Evolutionary conservation across 768 basidiomycete genomes (phyloP), one percentile per base, ranked within the genome.

Genomic region (Xanthoconium stramineum): DNA sequence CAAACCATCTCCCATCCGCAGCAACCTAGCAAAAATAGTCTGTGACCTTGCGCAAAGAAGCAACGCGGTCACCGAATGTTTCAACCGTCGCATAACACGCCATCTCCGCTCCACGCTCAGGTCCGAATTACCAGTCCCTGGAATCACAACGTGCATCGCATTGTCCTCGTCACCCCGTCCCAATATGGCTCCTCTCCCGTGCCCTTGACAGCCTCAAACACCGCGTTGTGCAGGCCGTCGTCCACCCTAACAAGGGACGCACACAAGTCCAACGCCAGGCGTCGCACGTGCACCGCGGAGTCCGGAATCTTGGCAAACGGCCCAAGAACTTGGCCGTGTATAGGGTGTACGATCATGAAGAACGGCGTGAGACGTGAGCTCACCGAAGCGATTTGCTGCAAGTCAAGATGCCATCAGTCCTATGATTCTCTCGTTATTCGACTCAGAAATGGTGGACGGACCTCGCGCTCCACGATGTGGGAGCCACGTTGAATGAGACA

Each of bases 311-410:
- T 88, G 50, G 75, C 70, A 73, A 85, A 98, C 24, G 95, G 95
- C 0, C 95, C 96, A 15, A 75, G 73, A 33, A 94, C 65, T 52
- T 77, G 74, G 10, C 94, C 94, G 47, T 85, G 88, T 30, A 75
- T 74, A n/a, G 90, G 78, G 68, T 97, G 94, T 11, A 72, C 75
- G 44, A 95, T 78, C 64, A 76, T 78, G 74, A 97, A 98, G 73
- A 85, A 97, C 19, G 94, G 93, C 11, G 80, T 72, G 8, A 96
- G 75, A 24, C 87, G 83, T 17, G 82, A 77, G 56, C 78, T 76
- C 47, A 93, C 70, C 44, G 75, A 65, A 38, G 72, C 46, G 60
- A 83, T 68, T n/a, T 75, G 69, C 85, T 86, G 69, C 33, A 44
- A 36, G 57, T 57, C 55, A 65, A 56, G 58, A 50, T 24, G 24